Evolutionary conservation across 495 filamentous ascomycete species (phyloP).

Genomic region (Hypoxylon rickii): DNA sequence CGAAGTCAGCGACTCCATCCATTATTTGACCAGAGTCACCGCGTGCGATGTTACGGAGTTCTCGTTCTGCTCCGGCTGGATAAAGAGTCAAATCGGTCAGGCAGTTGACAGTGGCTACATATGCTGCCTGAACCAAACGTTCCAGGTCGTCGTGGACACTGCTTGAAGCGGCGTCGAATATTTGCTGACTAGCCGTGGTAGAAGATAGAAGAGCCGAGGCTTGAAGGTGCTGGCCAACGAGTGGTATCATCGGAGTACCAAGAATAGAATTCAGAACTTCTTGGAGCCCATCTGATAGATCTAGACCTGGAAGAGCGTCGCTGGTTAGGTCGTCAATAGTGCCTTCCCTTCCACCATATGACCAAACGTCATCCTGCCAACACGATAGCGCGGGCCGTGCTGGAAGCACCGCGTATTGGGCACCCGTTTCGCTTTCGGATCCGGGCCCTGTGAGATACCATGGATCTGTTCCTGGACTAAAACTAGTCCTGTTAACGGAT

Average conservation of each 20-base stretch:
- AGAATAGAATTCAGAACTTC: conserved; percentile 26
- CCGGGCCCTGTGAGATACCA: conserved; percentile 39
- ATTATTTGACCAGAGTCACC: conserved; percentile 8
- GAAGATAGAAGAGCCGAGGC: conserved; percentile 38
- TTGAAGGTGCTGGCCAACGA: conserved; percentile 32
- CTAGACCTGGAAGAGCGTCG: conserved; percentile 20
- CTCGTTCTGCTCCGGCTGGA: conserved; percentile 2
- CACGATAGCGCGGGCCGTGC: conserved; percentile 40
- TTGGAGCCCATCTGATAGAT: conserved; percentile 20
- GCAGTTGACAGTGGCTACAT: conserved; percentile 40
- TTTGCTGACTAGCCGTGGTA: conserved; percentile 21
- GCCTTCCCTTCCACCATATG: conserved; percentile 28
- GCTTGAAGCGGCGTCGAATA: conserved; percentile 39
- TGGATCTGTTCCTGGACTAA: conserved; percentile 37
- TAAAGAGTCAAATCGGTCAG: conserved; percentile 40
- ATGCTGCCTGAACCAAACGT: conserved; percentile 40
- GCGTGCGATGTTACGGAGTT: conserved; percentile 22
- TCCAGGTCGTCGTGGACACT: conserved; percentile 38
- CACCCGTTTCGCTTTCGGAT: background rate
- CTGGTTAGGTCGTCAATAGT: conserved; percentile 22
- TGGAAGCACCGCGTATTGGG: conserved; percentile 18
- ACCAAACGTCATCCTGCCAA: conserved; percentile 43
- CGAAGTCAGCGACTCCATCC: conserved; percentile 38
- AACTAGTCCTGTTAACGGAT: conserved; percentile 38
- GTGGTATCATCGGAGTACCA: conserved; percentile 28